A percentile compares a stretch with the other conserved stretches of the same genome.
Evolutionary conservation across 1,139 yeast genomes (phyloP).

Genomic region (Pichia sp.): DNA sequence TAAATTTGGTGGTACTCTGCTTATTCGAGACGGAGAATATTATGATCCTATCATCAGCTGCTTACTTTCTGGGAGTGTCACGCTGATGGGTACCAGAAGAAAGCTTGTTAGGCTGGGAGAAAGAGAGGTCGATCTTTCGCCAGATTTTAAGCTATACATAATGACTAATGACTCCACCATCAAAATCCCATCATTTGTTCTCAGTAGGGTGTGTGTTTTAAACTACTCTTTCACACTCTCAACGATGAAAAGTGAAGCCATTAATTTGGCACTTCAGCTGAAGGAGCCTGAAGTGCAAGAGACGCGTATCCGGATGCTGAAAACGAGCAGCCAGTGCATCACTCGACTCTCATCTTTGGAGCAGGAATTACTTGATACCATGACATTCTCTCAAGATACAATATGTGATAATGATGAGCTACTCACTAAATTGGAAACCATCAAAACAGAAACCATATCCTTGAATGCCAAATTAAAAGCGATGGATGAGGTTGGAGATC

Average conservation of each 20-base stretch:
- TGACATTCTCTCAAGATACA: constrained; percentile 53
- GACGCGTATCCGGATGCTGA: constrained; percentile 50
- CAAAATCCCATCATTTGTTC: constrained; percentile 45
- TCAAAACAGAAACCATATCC: constrained; percentile 57
- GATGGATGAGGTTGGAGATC: constrained; percentile 45
- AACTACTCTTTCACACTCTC: constrained; percentile 69
- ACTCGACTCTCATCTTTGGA: constrained; percentile 52
- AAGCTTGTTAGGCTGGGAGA: constrained; percentile 53
- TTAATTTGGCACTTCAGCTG: constrained; percentile 48
- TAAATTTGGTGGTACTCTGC: constrained; percentile 70
- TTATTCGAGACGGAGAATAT: constrained; percentile 73
- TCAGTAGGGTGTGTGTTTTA: constrained; percentile 54
- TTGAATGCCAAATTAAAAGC: constrained; percentile 49
- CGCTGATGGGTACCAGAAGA: constrained; percentile 72
- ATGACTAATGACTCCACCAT: constrained; percentile 54
- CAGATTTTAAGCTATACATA: constrained; percentile 53
- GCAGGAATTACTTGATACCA: constrained; percentile 47
- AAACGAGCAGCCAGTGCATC: constrained; percentile 47
- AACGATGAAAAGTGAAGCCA: constrained; percentile 56
- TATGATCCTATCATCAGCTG: constrained; percentile 69
- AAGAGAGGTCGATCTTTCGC: constrained; percentile 59
- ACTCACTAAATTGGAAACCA: constrained; percentile 50
- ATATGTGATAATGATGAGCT: constrained; percentile 64
- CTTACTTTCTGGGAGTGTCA: constrained; percentile 54
- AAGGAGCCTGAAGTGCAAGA: constrained; percentile 64